Evolutionary conservation across 352 stramenopile species (phyloP).

Genomic region (Globisporangium megalacanthum): DNA sequence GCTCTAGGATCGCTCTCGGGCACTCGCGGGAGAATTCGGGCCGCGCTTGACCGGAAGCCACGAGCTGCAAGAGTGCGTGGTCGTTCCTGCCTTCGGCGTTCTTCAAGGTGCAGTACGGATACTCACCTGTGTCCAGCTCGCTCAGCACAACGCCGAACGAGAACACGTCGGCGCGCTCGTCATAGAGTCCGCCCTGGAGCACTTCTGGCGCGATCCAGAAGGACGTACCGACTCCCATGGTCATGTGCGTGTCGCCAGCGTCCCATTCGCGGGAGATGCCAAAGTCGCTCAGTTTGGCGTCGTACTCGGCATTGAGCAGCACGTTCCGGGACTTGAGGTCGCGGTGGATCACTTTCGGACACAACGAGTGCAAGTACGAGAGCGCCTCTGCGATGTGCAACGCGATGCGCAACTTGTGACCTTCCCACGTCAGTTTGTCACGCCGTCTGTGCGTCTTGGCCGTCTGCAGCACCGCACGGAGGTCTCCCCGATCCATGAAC

Average conservation of each 20-base stretch:
- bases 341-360: too few relatives aligned
- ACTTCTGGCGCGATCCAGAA: conserved; percentile 75
- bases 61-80: conserved; percentile 54
- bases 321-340: too few relatives aligned
- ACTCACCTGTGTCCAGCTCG: conserved; percentile 55
- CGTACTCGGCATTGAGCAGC: too few relatives aligned
- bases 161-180: conserved; percentile 54
- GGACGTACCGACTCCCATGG: conserved; percentile 53
- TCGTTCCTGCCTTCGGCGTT: conserved; percentile 37
- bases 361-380: too few relatives aligned
- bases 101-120: conserved; percentile 56
- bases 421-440: too few relatives aligned
- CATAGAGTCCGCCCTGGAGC: conserved; percentile 45
- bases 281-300: conserved; percentile 19
- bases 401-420: too few relatives aligned
- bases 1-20: conserved; percentile 33
- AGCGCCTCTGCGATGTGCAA: too few relatives aligned
- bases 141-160: conserved; percentile 46
- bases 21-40: conserved; percentile 48
- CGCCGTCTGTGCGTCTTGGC: too few relatives aligned
- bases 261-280: conserved; percentile 55
- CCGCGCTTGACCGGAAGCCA: conserved; percentile 47
- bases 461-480: conserved; percentile 46
- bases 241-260: conserved; percentile 65
- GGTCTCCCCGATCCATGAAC: conserved; percentile 68